Base-by-base conservation (phyloP, 192 early-diverging fungal genomes). In the Backusella psychrophila region DNA sequence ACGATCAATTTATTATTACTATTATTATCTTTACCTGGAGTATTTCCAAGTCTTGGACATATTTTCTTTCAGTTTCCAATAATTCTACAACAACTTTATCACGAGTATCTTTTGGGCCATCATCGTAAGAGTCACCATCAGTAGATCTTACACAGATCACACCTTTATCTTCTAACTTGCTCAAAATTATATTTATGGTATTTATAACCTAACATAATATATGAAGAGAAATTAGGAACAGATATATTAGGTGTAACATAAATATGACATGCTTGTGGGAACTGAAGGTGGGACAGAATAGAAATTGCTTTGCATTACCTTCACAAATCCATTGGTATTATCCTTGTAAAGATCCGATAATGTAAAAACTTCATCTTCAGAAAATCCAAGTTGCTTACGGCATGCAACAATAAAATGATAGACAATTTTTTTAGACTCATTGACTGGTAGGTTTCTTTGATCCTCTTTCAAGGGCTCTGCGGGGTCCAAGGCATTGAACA, bases 311-410 rank as follows among this genome's bases (percentile, higher is more conserved):
- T 63, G 56, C 56, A 63, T 63, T 84, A 95, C 97, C 90, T 96
- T 99, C 74, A 99, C 93, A 81, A 98, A 96, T 74, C 91, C 94
- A 83, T 96, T 97, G 38, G 96, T 99, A 80, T 99, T 95, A 80
- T 98, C 96, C 72, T 94, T 91, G 81, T 92, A 96, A 39, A 98
- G 83, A 68, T 96, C 95, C 6, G 94, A 89, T 67, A 98, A 90
- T 46, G 92, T 89, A 82, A 97, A 95, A 31, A 94, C 80, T 74
- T 93, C 86, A 66, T 96, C 92, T 42, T 96, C 90, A 36, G 83
- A 85, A n/a, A 90, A 86, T 66, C 94, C 78, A 1, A 93, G 86
- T 77, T 95, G 89, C 41, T 90, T 85, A 68, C 93, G 91, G 85
- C 96, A 96, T n/a, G 92, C 91, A 70, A 93, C 91, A 34, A 97